Percentiles rank a stretch among this genome's conserved stretches.
Evolutionary conservation across 2,329 filamentous ascomycete genomes (phyloP).

Genomic region (Xylariales sp.): DNA sequence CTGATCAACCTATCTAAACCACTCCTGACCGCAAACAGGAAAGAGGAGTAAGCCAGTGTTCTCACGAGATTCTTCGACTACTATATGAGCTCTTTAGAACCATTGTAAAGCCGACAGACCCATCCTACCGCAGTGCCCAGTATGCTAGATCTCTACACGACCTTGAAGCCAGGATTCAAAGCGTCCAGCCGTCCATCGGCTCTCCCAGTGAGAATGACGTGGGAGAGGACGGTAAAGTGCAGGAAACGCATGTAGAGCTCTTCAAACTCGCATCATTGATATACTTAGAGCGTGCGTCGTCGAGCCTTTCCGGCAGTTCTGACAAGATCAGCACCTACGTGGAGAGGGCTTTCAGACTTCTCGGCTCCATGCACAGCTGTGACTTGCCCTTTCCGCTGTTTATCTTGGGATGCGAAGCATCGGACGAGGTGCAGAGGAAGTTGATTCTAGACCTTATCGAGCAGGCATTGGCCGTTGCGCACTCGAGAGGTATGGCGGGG

Average conservation of each 20-base stretch:
- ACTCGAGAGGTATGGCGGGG: background rate
- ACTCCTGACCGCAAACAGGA: too few species aligned
- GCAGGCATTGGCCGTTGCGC: too few species aligned
- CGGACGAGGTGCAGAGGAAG: background rate
- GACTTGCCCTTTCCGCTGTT: background rate
- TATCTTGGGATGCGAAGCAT: background rate
- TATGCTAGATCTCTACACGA: background rate
- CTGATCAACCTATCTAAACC: too few species aligned
- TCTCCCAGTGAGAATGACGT: background rate
- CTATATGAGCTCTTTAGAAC: background rate
- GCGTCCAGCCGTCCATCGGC: background rate
- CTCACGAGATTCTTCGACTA: background rate
- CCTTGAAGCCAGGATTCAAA: background rate
- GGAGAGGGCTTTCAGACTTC: background rate
- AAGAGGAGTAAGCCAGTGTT: too few species aligned
- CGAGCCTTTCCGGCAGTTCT: conserved; percentile 1
- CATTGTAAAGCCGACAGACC: background rate
- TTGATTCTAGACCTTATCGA: background rate
- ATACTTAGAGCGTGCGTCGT: conserved; percentile 1
- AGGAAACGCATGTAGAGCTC: background rate
- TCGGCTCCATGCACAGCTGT: background rate
- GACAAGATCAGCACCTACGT: background rate
- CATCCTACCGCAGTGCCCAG: background rate
- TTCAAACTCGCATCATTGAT: background rate
- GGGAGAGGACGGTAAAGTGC: background rate